phyloP scores from a whole-genome alignment of 371 early-diverging fungal genomes.

The Aphelidium insulamus region DNA sequence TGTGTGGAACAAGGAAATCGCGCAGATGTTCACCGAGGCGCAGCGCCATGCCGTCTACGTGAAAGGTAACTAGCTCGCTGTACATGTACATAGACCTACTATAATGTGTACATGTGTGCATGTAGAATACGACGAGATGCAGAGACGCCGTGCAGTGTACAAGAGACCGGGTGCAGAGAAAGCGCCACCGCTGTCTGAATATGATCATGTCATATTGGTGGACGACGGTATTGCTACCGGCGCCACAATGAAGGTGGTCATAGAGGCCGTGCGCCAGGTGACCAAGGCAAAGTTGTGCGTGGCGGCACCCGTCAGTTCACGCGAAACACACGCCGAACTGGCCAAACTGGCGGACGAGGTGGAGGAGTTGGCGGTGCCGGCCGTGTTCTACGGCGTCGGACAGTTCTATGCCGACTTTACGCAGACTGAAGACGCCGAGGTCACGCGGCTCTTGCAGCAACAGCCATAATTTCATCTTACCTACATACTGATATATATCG shows the following conservation, averaged over 20 bases:
- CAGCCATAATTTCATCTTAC: too few species aligned
- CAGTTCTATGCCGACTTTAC: slow-evolving; percentile 6
- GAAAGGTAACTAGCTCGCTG: too few species aligned
- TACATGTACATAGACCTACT: too few species aligned
- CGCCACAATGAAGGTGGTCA: slow-evolving; percentile 7
- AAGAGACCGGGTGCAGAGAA: too few species aligned
- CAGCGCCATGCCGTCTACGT: too few species aligned
- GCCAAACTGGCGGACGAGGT: slow-evolving; percentile 6
- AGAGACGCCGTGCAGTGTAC: too few species aligned
- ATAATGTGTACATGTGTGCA: too few species aligned
- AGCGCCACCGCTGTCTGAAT: too few species aligned
- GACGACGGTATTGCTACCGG: slow-evolving; percentile 11
- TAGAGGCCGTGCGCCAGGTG: slow-evolving; percentile 5
- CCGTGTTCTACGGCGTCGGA: slow-evolving; percentile 5
- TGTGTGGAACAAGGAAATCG: background rate
- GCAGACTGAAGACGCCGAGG: slow-evolving; percentile 11
- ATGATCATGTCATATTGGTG: background rate
- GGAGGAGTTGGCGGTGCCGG: slow-evolving; percentile 5
- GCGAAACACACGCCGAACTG: slow-evolving; percentile 2
- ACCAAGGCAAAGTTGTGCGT: slow-evolving; percentile 2
- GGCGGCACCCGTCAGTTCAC: slow-evolving; percentile 8
- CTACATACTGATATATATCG: too few species aligned
- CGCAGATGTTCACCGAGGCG: too few species aligned
- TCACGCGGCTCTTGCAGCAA: too few species aligned
- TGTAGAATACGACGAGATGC: too few species aligned